Conservation (phyloP, 805 yeast genomes). For the Ogataea salicorniae region DNA sequence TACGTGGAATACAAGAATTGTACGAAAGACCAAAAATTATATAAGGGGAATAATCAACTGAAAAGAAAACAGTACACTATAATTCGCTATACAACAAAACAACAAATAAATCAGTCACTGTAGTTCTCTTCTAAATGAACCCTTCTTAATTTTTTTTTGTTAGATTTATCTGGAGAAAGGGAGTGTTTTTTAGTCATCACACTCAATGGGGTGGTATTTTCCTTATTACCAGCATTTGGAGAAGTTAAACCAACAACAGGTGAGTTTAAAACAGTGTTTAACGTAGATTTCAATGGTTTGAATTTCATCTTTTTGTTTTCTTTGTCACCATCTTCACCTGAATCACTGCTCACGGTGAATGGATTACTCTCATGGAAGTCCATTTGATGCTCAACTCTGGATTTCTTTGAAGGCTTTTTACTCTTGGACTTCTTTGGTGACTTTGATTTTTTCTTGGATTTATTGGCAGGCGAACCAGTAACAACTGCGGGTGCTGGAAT, state of each 20-base stretch:
- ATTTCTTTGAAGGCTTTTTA: conserved; percentile 5
- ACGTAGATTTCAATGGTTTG: background rate
- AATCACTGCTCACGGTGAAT: background rate
- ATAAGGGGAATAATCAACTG: background rate
- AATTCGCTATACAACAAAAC: background rate
- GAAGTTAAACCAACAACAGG: background rate
- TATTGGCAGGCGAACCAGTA: background rate
- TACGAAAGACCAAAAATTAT: background rate
- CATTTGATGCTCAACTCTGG: conserved; percentile 8
- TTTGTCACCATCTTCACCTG: background rate
- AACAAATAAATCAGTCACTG: conserved; percentile 9
- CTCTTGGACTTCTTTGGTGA: conserved; percentile 12
- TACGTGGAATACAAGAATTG: too few species aligned
- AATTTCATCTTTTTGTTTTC: background rate
- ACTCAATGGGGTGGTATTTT: conserved; percentile 1
- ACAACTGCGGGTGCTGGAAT: background rate
- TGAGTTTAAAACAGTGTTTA: background rate
- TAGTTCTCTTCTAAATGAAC: conserved; percentile 16
- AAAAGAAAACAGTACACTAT: background rate
- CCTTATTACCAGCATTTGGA: conserved; percentile 1
- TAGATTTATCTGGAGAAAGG: conserved; percentile 12
- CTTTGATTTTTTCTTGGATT: background rate
- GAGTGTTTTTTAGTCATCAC: conserved; percentile 9
- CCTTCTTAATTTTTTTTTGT: conserved; percentile 16
- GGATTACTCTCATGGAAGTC: conserved; percentile 10